Base-by-base conservation (phyloP, 179 eudicot genomes). In the Drosera spatulata region DNA sequence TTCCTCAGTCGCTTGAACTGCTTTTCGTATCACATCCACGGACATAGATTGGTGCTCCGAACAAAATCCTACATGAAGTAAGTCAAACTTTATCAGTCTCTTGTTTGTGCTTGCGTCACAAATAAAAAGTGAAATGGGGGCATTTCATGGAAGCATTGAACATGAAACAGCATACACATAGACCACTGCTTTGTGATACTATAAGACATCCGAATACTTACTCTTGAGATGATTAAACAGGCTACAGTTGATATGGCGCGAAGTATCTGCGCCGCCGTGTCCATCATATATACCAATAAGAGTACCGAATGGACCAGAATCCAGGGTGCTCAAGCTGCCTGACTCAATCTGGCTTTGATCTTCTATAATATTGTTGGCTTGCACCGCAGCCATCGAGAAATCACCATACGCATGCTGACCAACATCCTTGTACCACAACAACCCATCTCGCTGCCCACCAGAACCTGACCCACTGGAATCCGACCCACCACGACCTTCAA, bases 331-430 rank as follows among this genome's bases (percentile, higher is more conserved):
- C 53, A 63, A 63, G 55, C 43, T 15, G 53, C 66, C 66, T 11
- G 66, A 63, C 39, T 63, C 66, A 42, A 63, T 43, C 53, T 63
- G 66, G 52, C 66, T 41, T 45, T 63, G 66, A 63, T 63, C 66
- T 37, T 63, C 66, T 33, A 63, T 22, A 43, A 63, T 54, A 43
- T 55, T 54, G 60, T 63, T 63, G 13, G 66, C 66, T 44, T 63
- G 66, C 54, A 22, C 33, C 33, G 33, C 33, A 22, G 33, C 33
- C 33, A 22, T 22, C 33, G 33, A 22, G 33, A 22, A 63, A 10
- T 63, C 66, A 54, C 66, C 66, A 43, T 55, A 54, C 43, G 53
- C 56, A 53, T 63, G 66, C 41, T 63, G 66, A 41, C 66, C 66
- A 4, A 47, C 55, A 55, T 63, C 66, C 44, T 63, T 54, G 53